These are phyloP conservation scores for Boletales sp. DNA, from an alignment of 768 basidiomycete genomes.

Conservation along the genomic window DNA sequence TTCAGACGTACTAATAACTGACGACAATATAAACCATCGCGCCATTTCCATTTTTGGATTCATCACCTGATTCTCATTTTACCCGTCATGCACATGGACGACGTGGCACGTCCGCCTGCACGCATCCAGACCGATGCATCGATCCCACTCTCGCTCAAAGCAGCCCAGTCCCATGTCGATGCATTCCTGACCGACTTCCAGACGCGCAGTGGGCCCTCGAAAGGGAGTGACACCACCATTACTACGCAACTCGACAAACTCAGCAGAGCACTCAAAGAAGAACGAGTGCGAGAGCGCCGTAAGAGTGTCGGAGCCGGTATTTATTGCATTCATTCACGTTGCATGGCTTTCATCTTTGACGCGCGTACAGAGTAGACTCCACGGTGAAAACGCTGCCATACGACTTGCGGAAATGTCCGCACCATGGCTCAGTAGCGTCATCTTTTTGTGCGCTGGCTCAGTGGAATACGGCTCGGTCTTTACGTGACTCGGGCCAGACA, in stretches of 20 bases:
- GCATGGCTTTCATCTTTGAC: constrained; percentile 1
- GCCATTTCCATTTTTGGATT: constrained; percentile 7
- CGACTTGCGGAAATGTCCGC: too few species aligned
- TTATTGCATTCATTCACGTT: neutral
- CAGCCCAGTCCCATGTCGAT: constrained; percentile 39
- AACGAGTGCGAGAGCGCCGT: constrained; percentile 31
- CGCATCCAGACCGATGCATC: constrained; percentile 41
- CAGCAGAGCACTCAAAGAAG: constrained; percentile 48
- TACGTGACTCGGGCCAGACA: too few species aligned
- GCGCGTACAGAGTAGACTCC: neutral
- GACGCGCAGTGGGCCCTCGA: constrained; percentile 41
- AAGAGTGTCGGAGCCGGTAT: constrained; percentile 5
- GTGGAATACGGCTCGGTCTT: too few species aligned
- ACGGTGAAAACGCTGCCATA: too few species aligned
- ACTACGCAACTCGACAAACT: constrained; percentile 60
- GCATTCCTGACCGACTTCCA: constrained; percentile 50
- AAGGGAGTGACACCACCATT: constrained; percentile 52
- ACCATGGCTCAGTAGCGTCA: too few species aligned
- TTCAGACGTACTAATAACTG: too few species aligned
- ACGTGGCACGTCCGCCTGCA: constrained; percentile 44
- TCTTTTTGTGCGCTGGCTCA: too few species aligned
- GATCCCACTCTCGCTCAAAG: constrained; percentile 37
- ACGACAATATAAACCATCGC: constrained; percentile 1
- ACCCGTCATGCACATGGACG: constrained; percentile 39
- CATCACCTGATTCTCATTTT: constrained; percentile 7